A percentile compares a stretch with the other conserved stretches of the same genome.
These are phyloP conservation scores for Panaeolus cyanescens DNA, from an alignment of 768 basidiomycete species.

Conservation along the genomic window DNA sequence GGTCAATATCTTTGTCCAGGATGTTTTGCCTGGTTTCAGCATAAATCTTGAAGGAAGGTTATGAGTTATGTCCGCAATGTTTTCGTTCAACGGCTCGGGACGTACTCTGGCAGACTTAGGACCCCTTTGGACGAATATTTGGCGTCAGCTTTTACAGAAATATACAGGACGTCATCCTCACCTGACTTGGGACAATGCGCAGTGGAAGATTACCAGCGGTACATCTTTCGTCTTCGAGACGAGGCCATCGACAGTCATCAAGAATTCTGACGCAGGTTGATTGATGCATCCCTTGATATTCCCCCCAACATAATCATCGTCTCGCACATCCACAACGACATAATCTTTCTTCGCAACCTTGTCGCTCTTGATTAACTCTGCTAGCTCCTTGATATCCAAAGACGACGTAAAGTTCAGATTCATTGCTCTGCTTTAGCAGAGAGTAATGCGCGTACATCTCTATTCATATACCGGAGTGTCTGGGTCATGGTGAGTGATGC, in stretches of 20 bases:
- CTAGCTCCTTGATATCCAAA: constrained; percentile 59
- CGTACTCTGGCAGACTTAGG: constrained; percentile 76
- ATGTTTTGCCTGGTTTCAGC: constrained; percentile 58
- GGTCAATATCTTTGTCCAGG: constrained; percentile 41
- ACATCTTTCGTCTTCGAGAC: constrained; percentile 62
- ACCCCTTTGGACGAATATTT: constrained; percentile 46
- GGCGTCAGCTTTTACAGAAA: neutral
- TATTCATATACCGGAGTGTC: constrained; percentile 22
- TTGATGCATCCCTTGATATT: constrained; percentile 71
- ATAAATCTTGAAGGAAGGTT: constrained; percentile 52
- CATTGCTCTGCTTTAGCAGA: neutral
- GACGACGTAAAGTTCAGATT: neutral
- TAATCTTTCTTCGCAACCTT: constrained; percentile 66
- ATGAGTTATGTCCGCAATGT: constrained; percentile 6
- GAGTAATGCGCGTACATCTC: constrained; percentile 19
- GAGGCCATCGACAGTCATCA: constrained; percentile 55
- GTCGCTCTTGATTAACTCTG: constrained; percentile 62
- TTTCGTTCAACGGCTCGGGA: constrained; percentile 4
- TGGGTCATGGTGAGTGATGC: constrained; percentile 13
- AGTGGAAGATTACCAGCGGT: constrained; percentile 75
- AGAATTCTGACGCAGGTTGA: constrained; percentile 63
- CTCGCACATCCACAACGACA: constrained; percentile 82
- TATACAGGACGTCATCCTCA: constrained; percentile 34
- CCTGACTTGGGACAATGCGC: constrained; percentile 76
- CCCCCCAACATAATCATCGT: constrained; percentile 77